Evolutionary conservation across 495 filamentous ascomycete genomes (phyloP).

Genomic region (Penicillium subrubescens): DNA sequence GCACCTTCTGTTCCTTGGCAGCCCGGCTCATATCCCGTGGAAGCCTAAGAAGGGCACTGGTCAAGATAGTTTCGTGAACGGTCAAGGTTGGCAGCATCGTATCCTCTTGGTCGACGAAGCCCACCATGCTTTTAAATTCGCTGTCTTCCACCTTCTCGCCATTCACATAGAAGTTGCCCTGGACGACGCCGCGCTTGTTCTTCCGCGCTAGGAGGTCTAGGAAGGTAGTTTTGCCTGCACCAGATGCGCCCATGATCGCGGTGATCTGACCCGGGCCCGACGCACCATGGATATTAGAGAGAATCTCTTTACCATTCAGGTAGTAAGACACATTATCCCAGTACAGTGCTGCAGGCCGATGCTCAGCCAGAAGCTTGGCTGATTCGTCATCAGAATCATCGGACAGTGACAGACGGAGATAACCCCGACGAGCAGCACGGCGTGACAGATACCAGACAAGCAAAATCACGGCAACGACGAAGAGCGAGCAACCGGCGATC

Average conservation of each 20-base stretch:
- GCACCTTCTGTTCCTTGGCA: constrained; percentile 84
- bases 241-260: constrained; percentile 98
- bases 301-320: constrained; percentile 84
- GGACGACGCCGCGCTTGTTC: constrained; percentile 84
- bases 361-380: constrained; percentile 81
- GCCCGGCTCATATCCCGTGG: constrained; percentile 85
- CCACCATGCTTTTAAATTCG: constrained; percentile 88
- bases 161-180: constrained; percentile 90
- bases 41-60: constrained; percentile 85
- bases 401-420: constrained; percentile 72
- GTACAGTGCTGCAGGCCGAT: constrained; percentile 85
- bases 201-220: constrained; percentile 95
- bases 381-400: constrained; percentile 91
- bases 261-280: constrained; percentile 89
- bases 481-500: constrained; percentile 84
- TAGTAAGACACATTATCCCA: constrained; percentile 88
- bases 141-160: constrained; percentile 84
- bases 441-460: constrained; percentile 87
- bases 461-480: constrained; percentile 83
- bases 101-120: constrained; percentile 98
- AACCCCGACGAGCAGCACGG: constrained; percentile 60
- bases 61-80: constrained; percentile 96
- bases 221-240: constrained; percentile 96
- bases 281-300: constrained; percentile 77
- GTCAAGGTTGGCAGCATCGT: constrained; percentile 97